Evolutionary conservation across 352 stramenopile species (phyloP).

Genomic region (Globisporangium megalacanthum): DNA sequence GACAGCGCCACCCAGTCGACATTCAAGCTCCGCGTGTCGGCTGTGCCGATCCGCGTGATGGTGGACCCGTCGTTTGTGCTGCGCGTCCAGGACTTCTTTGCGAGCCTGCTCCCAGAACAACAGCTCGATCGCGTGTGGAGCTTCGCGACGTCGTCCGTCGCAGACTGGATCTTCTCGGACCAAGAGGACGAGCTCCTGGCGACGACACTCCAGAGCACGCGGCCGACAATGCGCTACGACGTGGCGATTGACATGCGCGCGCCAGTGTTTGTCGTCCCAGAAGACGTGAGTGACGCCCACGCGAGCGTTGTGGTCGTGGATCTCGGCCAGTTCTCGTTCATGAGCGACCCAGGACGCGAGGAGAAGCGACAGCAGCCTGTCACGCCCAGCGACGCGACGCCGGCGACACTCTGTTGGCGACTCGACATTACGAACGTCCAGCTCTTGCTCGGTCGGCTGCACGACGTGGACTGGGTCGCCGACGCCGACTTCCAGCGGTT

Average conservation of each 20-base stretch:
- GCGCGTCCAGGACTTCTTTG: constrained; percentile 65
- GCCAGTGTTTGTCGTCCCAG: constrained; percentile 63
- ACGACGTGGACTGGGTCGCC: constrained; percentile 28
- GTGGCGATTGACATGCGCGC: constrained; percentile 70
- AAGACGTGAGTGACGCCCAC: constrained; percentile 30
- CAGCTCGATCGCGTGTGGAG: constrained; percentile 74
- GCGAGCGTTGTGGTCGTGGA: constrained; percentile 60
- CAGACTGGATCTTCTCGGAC: constrained; percentile 76
- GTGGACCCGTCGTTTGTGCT: constrained; percentile 68
- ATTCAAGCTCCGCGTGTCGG: constrained; percentile 43
- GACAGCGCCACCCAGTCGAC: neutral
- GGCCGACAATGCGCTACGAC: constrained; percentile 36
- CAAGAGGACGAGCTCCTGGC: constrained; percentile 32
- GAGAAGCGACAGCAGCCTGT: constrained; percentile 11
- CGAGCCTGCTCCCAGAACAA: constrained; percentile 54
- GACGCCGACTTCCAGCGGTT: constrained; percentile 33
- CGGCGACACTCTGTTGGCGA: constrained; percentile 45
- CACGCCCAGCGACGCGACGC: constrained; percentile 1
- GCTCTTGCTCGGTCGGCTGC: constrained; percentile 40
- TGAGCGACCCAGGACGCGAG: constrained; percentile 24
- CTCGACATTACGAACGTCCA: constrained; percentile 58
- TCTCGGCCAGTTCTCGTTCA: constrained; percentile 61
- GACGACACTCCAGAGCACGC: constrained; percentile 20
- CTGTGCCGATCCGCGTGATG: constrained; percentile 63
- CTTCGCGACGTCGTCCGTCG: constrained; percentile 76